phyloP scores from a whole-genome alignment of 1,284 basidiomycete species.

The Ustilago trichophora region DNA sequence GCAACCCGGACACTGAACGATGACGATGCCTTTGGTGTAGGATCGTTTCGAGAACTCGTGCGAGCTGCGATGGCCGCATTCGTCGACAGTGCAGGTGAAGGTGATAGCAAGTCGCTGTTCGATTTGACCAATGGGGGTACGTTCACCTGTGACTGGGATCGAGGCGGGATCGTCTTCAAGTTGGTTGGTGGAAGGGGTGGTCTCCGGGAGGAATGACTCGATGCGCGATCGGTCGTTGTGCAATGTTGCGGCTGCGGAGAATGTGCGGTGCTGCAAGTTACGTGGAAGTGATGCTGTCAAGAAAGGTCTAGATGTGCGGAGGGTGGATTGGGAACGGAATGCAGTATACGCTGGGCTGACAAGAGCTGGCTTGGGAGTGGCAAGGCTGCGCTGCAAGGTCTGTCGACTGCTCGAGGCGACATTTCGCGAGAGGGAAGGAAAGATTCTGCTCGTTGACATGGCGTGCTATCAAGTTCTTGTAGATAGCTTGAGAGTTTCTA shows the following conservation, averaged over 20 bases:
- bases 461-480: neutral
- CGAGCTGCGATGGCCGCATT: constrained; percentile 82
- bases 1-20: constrained; percentile 90
- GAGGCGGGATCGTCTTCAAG: constrained; percentile 8
- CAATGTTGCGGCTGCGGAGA: neutral
- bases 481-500: neutral
- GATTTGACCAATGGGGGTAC: constrained; percentile 49
- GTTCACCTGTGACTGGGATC: constrained; percentile 39
- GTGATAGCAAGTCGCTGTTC: constrained; percentile 58
- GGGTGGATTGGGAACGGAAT: constrained; percentile 5
- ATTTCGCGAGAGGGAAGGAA: constrained; percentile 7
- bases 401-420: constrained; percentile 23
- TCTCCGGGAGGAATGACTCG: constrained; percentile 15
- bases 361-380: neutral
- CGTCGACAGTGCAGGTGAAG: constrained; percentile 64
- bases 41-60: constrained; percentile 86
- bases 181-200: constrained; percentile 10
- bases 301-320: neutral
- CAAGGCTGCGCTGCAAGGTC: neutral
- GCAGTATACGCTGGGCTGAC: too few relatives aligned
- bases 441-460: constrained; percentile 15
- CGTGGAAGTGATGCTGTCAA: too few relatives aligned
- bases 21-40: constrained; percentile 87
- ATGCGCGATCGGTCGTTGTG: constrained; percentile 7
- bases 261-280: neutral